A percentile compares a stretch with the other conserved stretches of the same genome.
Evolutionary conservation across 1,139 yeast species (phyloP).

Genomic region (Candida sojae): DNA sequence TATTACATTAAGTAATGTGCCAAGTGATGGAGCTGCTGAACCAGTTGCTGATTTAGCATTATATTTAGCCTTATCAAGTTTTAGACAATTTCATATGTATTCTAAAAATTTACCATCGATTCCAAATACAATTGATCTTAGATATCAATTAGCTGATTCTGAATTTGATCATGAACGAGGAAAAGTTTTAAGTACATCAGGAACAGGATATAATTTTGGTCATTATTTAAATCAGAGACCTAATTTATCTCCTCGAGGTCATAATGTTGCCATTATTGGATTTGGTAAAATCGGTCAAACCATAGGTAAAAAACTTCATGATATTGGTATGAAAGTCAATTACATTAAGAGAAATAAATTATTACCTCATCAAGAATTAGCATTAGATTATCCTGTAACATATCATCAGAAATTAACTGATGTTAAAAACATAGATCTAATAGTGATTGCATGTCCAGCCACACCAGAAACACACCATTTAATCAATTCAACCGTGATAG

Average conservation of each 20-base stretch:
- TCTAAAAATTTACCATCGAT: slow-evolving; percentile 21
- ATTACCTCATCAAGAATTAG: slow-evolving; percentile 30
- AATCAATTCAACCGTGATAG: slow-evolving; percentile 50
- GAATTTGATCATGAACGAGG: slow-evolving; percentile 12
- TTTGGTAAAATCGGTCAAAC: slow-evolving; percentile 76
- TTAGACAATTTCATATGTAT: slow-evolving; percentile 59
- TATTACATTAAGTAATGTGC: slow-evolving; percentile 66
- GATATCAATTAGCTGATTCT: slow-evolving; percentile 12
- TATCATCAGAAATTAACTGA: slow-evolving; percentile 47
- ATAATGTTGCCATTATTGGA: slow-evolving; percentile 68
- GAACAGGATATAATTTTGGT: slow-evolving; percentile 49
- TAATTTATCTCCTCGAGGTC: slow-evolving; percentile 54
- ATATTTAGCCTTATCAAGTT: slow-evolving; percentile 57
- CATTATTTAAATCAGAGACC: slow-evolving; percentile 37
- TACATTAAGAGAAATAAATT: slow-evolving; percentile 61
- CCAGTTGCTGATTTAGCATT: slow-evolving; percentile 80
- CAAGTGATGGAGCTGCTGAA: slow-evolving; percentile 60
- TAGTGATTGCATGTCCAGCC: slow-evolving; percentile 71
- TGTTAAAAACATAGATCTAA: slow-evolving; percentile 49
- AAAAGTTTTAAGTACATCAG: slow-evolving; percentile 2
- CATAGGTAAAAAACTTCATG: slow-evolving; percentile 56
- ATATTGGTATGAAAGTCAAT: slow-evolving; percentile 66
- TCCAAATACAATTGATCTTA: slow-evolving; percentile 13
- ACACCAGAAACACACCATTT: slow-evolving; percentile 59
- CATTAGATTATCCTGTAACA: slow-evolving; percentile 45